phyloP scores from a whole-genome alignment of 2,329 filamentous ascomycete genomes.

The Penicillium polonicum region DNA sequence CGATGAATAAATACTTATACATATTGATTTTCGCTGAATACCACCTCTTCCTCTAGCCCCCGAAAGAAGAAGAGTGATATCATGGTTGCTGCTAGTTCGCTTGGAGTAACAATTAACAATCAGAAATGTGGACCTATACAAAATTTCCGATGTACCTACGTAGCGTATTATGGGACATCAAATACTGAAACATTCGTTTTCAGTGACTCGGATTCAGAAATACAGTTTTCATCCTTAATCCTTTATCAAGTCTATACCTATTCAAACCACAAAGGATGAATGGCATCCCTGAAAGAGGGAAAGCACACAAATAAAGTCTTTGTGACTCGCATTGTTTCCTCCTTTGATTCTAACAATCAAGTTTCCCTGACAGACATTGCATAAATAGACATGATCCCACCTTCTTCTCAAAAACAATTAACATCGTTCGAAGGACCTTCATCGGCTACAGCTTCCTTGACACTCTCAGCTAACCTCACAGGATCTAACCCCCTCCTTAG shows the following conservation, averaged over 20 bases:
- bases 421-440: background rate
- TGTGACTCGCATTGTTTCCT: background rate
- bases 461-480: background rate
- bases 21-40: too few relatives aligned
- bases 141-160: background rate
- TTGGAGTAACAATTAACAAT: too few relatives aligned
- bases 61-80: too few relatives aligned
- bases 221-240: constrained; percentile 27
- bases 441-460: background rate
- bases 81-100: too few relatives aligned
- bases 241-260: background rate
- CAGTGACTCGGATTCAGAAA: background rate
- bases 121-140: background rate
- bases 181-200: too few relatives aligned
- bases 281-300: background rate
- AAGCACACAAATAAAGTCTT: background rate
- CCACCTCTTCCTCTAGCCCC: too few relatives aligned
- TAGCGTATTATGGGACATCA: too few relatives aligned
- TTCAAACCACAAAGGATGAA: background rate
- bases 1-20: background rate
- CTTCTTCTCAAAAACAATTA: background rate
- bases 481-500: background rate
- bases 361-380: background rate
- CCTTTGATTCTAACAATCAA: background rate
- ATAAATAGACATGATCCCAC: background rate